Evolutionary conservation across 495 filamentous ascomycete species (phyloP).

Genomic region (Lindgomyces ingoldianus): DNA sequence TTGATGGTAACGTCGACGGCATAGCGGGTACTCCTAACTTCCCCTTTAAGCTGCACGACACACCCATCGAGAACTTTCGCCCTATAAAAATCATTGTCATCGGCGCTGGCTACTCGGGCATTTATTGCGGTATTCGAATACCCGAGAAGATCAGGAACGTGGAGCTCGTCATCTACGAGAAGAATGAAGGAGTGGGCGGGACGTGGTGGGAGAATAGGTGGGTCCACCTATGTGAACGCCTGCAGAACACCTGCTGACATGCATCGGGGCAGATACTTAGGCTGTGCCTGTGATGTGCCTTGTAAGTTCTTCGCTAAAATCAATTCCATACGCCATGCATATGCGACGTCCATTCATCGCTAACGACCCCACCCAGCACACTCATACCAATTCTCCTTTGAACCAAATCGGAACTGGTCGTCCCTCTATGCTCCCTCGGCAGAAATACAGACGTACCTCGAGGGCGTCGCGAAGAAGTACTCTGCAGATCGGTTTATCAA

Average conservation of each 20-base stretch:
- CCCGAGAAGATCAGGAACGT: slow-evolving; percentile 59
- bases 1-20: background rate
- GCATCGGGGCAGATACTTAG: slow-evolving; percentile 54
- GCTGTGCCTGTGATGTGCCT: slow-evolving; percentile 54
- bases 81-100: slow-evolving; percentile 61
- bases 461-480: slow-evolving; percentile 40
- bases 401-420: slow-evolving; percentile 43
- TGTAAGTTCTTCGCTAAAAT: slow-evolving; percentile 16
- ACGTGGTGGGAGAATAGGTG: slow-evolving; percentile 69
- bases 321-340: background rate
- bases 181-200: slow-evolving; percentile 71
- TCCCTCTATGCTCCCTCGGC: slow-evolving; percentile 41
- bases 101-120: slow-evolving; percentile 66
- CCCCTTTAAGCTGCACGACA: slow-evolving; percentile 35
- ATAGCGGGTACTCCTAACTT: background rate
- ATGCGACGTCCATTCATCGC: background rate
- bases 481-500: slow-evolving; percentile 44
- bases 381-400: slow-evolving; percentile 44
- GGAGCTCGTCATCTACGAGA: slow-evolving; percentile 72
- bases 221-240: background rate
- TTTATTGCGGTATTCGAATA: slow-evolving; percentile 62
- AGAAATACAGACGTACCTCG: slow-evolving; percentile 45
- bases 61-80: slow-evolving; percentile 58
- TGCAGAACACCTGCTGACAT: slow-evolving; percentile 1
- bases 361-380: slow-evolving; percentile 17